Evolutionary conservation across 2,329 filamentous ascomycete species (phyloP).

Genomic region (Pleoardoris graminearum): DNA sequence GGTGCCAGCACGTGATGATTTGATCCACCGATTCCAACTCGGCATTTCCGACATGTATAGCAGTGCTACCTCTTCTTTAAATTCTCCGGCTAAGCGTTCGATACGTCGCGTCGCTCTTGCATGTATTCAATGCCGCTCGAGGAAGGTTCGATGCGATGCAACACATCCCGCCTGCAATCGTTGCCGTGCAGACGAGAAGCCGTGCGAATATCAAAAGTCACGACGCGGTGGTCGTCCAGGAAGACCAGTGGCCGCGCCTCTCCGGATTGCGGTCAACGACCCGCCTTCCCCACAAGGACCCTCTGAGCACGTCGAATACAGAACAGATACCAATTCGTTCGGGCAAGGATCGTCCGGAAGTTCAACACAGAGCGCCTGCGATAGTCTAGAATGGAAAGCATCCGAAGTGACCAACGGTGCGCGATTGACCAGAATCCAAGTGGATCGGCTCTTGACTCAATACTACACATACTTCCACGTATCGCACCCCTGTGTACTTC

Average conservation of each 20-base stretch:
- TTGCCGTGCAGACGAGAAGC: conserved; percentile 18
- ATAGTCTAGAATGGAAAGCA: conserved; percentile 10
- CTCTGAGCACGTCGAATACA: not conserved
- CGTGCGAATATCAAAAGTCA: conserved; percentile 27
- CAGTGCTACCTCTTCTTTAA: not conserved
- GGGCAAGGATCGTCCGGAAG: conserved; percentile 8
- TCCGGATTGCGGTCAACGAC: conserved; percentile 1
- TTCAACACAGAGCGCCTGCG: conserved; percentile 16
- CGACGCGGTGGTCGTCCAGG: conserved; percentile 21
- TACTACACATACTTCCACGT: conserved; percentile 27
- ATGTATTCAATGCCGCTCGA: conserved; percentile 25
- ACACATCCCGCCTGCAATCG: conserved; percentile 17
- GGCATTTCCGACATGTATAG: not conserved
- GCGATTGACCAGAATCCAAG: conserved; percentile 7
- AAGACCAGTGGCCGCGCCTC: conserved; percentile 7
- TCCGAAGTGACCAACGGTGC: not conserved
- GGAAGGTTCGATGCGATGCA: conserved; percentile 24
- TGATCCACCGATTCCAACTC: not conserved
- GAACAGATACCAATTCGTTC: conserved; percentile 7
- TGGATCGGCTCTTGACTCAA: conserved; percentile 20
- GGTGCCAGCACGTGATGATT: not conserved
- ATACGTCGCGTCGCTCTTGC: conserved; percentile 23
- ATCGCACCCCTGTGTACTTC: conserved; percentile 26
- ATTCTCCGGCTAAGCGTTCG: not conserved
- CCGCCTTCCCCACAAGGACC: conserved; percentile 8